Evolutionary conservation across 306 rosid genomes (phyloP), one percentile per base, ranked within the genome.

Genomic region (Sindora glabra): DNA sequence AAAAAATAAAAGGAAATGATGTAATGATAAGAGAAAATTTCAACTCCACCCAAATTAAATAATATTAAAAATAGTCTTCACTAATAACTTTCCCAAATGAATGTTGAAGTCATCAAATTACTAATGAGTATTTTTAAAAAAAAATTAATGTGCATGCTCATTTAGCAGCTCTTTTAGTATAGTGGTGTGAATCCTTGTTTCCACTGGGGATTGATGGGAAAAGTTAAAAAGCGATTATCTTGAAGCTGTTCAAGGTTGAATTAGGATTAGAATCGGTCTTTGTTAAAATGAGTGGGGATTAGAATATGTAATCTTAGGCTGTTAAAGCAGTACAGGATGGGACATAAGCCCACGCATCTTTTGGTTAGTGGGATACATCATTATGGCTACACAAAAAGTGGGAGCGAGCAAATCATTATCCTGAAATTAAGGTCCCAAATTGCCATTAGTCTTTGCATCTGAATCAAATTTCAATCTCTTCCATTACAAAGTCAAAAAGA

Each of bases 401-500:
- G 64, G 36, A 11, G 4, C 56, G 52, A 27, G 26, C 71, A 65
- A 74, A 60, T 69, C 64, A 74, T 74, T 60, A 69, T 65, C 33
- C 65, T 69, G 74, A 69, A 68, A 78, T 69, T 65, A 65, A 64
- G 60, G 48, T 48, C 14, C 38, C 79, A 77, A 74, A 4, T 72
- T 77, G 72, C 56, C 70, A 49, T 56, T 39, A 68, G 56, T 77
- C 49, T 67, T 2, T 19, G 71, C 44, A 52, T 66, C 64, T 62
- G 77, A 77, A 77, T 77, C 82, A 26, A 42, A 71, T 77, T 77
- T 71, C 64, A 44, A 71, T 62, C 59, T 67, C 36, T 50, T n/a
- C n/a, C 59, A 63, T n/a, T 65, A 47, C 39, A 62, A 50, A 78
- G 72, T 62, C 68, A 72, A 72, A 77, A 62, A 49, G 56, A 32